Evolutionary conservation across 2,329 filamentous ascomycete species (phyloP), one percentile per base, ranked within the genome.

Genomic region (Fusarium sp.): DNA sequence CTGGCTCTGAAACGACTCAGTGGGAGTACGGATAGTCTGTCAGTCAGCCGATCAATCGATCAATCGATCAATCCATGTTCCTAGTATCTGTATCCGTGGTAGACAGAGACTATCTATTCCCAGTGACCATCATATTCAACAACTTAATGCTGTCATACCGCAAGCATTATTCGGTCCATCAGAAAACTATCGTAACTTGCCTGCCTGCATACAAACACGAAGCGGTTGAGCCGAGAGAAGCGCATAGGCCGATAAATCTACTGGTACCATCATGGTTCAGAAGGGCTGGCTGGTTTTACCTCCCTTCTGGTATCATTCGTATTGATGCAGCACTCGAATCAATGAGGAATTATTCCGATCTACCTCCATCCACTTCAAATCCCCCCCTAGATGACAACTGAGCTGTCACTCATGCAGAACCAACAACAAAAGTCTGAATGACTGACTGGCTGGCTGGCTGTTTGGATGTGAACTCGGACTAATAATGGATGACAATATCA

Each of bases 1-100:
- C 58, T 56, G 69, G 63, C 52, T 56, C 54, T 56, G 66, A 52
- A 70, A 64, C 69, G 51, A 69, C 41, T 65, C 51, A 48, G 64
- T 63, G 44, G 64, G 58, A 61, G 21, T 25, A 29, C 51, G 37
- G 19, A 7, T 31, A 51, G 14, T 21, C 23, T 25, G 42, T 31
- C 25, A 46, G 25, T 41, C 56, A 51, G 33, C 18, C 33, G 41
- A 14, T 25, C 23, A 45, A 25, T 33, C 44, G 27, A 9, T 41
- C 44, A 49, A 19, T 60, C 31, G 39, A 33, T 54, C 45, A 51
- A 52, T 52, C 46, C 52, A 57, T 66, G 27, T 52, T 42, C 29
- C 29, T 38, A 52, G 44, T 57, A 31, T 49, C 15, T 27, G 16
- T 49, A 31, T 49, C 27, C 45, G 27, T 23, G 37, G 31, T 23